These are phyloP conservation scores for Thalia dealbata DNA, from an alignment of 176 grass and related monocot genomes.

Conservation along the genomic window DNA sequence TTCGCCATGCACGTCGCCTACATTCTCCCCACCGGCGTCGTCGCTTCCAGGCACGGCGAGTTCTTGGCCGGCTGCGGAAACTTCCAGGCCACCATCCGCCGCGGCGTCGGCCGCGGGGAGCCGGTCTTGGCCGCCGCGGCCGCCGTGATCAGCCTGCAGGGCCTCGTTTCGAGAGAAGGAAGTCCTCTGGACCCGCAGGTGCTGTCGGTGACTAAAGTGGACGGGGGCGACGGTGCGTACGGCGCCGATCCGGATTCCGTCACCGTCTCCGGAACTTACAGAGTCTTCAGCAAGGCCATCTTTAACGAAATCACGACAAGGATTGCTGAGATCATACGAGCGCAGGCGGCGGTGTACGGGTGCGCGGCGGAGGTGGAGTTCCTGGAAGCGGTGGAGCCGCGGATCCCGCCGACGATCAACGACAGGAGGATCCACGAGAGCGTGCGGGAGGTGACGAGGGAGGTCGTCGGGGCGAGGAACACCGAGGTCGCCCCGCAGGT, in stretches of 20 bases:
- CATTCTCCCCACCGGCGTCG: background rate
- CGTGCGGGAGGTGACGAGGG: background rate
- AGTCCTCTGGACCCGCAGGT: constrained; percentile 10
- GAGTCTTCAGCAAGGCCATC: constrained; percentile 4
- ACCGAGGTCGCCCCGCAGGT: background rate
- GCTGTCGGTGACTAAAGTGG: constrained; percentile 3
- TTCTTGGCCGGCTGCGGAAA: constrained; percentile 7
- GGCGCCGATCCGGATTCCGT: constrained; percentile 1
- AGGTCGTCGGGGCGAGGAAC: constrained; percentile 1
- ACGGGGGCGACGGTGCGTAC: constrained; percentile 4
- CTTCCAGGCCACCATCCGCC: background rate
- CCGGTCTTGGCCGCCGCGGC: background rate
- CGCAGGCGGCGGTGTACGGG: constrained; percentile 1
- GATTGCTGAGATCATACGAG: constrained; percentile 8
- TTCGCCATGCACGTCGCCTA: constrained; percentile 2
- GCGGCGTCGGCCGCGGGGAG: background rate
- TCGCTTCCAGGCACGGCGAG: constrained; percentile 11
- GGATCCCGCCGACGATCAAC: background rate
- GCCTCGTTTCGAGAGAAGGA: constrained; percentile 1
- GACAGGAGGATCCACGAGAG: background rate
- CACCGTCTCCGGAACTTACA: constrained; percentile 1
- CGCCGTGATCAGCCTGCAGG: background rate
- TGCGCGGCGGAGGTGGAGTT: constrained; percentile 9
- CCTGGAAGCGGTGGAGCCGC: background rate
- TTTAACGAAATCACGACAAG: background rate